phyloP scores from a whole-genome alignment of 306 rosid species.

The Luffa acutangula region DNA sequence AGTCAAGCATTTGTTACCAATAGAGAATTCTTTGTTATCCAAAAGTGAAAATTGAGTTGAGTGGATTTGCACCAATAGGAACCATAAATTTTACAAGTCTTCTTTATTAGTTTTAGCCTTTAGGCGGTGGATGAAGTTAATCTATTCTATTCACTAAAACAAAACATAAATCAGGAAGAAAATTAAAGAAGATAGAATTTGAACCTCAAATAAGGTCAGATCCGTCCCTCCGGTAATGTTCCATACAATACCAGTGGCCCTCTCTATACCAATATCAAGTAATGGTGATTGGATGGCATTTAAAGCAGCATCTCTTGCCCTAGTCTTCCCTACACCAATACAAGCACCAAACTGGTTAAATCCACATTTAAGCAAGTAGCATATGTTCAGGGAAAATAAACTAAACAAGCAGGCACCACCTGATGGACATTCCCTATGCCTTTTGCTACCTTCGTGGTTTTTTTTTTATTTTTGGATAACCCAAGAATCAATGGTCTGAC shows the following conservation, averaged over 20 bases:
- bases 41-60: not conserved
- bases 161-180: not conserved
- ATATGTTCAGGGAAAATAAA: not conserved
- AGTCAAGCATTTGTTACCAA: not conserved
- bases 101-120: not conserved
- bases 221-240: constrained; percentile 97
- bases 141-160: not conserved
- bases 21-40: not conserved
- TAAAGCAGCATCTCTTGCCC: constrained; percentile 98
- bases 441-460: not conserved
- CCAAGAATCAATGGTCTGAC: not conserved
- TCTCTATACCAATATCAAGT: constrained; percentile 93
- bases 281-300: constrained; percentile 97
- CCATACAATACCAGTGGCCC: constrained; percentile 99
- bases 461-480: not conserved
- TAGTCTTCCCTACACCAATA: constrained; percentile 69
- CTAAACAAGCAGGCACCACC: not conserved
- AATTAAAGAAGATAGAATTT: not conserved
- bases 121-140: not conserved
- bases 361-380: not conserved
- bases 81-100: not conserved
- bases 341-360: constrained; percentile 12
- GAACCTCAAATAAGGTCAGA: constrained; percentile 88
- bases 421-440: not conserved
- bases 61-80: not conserved